Percentiles rank a stretch among this genome's conserved stretches.
Evolutionary conservation across 73 alveolate species (phyloP).

Genomic region (Paraurostyla sp.): DNA sequence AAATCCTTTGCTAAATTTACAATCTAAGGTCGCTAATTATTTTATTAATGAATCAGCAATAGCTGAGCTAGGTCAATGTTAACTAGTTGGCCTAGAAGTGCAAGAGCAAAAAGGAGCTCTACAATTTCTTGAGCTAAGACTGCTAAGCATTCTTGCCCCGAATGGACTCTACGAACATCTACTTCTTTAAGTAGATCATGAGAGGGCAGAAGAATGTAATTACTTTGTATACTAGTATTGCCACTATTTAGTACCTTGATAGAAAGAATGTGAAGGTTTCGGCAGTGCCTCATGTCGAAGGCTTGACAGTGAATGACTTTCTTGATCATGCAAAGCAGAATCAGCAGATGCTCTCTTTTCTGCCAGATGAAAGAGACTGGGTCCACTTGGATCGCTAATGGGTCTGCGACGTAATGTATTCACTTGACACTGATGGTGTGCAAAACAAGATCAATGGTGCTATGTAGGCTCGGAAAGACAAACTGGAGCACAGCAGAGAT

Average conservation of each 20-base stretch:
- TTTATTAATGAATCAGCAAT: not conserved
- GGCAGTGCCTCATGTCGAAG: constrained; percentile 56
- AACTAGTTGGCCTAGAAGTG: not conserved
- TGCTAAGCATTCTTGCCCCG: constrained; percentile 50
- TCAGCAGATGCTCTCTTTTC: not conserved
- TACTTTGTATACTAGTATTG: not conserved
- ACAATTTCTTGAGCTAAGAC: constrained; percentile 20
- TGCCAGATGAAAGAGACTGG: constrained; percentile 62
- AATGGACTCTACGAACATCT: constrained; percentile 15
- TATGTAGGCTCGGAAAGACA: not conserved
- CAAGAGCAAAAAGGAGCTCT: constrained; percentile 43
- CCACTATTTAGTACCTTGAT: not conserved
- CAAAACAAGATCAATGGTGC: constrained; percentile 16
- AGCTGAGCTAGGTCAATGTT: not conserved
- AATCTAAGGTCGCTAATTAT: not conserved
- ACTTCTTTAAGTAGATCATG: constrained; percentile 34
- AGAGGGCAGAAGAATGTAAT: constrained; percentile 34
- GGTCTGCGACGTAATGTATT: constrained; percentile 32
- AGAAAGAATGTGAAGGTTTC: not conserved
- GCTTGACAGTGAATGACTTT: constrained; percentile 49
- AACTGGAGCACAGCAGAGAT: constrained; percentile 3
- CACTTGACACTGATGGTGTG: constrained; percentile 20
- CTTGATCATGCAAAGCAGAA: not conserved
- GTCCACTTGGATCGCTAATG: constrained; percentile 36
- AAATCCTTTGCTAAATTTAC: not conserved